Base-by-base conservation (phyloP, 495 filamentous ascomycete genomes). In the Aspergillus sclerotioniger region DNA sequence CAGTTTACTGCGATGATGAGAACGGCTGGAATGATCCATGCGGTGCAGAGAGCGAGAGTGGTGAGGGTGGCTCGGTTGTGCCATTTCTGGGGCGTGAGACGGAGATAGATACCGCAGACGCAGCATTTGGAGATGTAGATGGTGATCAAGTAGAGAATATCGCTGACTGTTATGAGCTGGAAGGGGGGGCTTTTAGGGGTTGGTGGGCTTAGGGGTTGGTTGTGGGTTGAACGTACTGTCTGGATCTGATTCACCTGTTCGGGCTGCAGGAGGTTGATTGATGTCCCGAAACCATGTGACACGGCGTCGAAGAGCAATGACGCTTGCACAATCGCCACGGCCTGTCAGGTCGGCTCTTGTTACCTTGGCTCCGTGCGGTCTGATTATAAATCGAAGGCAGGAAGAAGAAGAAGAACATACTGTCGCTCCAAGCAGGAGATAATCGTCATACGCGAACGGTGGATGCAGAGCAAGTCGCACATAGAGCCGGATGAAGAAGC, bases 101-200 rank as follows among this genome's bases (percentile, higher is more conserved):
- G 74, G n/a, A 78, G 67, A 47, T 77, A 76, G 29, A 82, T 76
- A 13, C 73, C 71, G 10, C 74, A 60, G 29, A 78, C 74, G 28
- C 76, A 78, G 64, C 68, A 75, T 68, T 82, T 82, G 28, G 75
- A 75, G 39, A 79, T 64, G 50, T 73, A 80, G 7, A 80, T 58
- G 8, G 70, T 69, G 16, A 79, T 51, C 43, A 82, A 58, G 49
- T 75, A 76, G 54, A 82, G 65, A n/a, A 75, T 62, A 46, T 80
- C 75, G 62, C 69, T 71, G 53, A 65, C 62, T 53, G 70, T 67
- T 39, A 73, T 60, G 43, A 71, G 62, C 78, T 80, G 32, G n/a
- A n/a, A n/a, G n/a, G n/a, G n/a, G 7, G 25, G 44, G 43, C 6
- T 56, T 8, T 49, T 21, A 20, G 41, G 8, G 33, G 2, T 35